Percentiles rank a stretch among this genome's conserved stretches.
These are phyloP conservation scores for Borealophlyctis nickersoniae DNA, from an alignment of 192 early-diverging fungal genomes.

Conservation along the genomic window DNA sequence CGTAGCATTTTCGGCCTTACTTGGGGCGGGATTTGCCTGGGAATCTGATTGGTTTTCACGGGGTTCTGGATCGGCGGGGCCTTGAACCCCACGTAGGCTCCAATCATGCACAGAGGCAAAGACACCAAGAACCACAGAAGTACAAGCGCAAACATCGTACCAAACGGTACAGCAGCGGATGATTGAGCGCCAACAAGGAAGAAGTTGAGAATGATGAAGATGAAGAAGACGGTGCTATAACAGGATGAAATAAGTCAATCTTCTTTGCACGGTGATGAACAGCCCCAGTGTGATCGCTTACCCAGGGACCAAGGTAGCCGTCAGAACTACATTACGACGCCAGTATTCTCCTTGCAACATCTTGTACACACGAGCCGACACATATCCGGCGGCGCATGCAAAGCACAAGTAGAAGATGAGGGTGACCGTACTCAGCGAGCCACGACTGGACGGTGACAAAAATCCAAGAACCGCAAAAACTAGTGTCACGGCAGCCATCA, in stretches of 20 bases:
- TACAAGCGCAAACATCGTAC: constrained; percentile 76
- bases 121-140: constrained; percentile 78
- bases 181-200: constrained; percentile 82
- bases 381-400: constrained; percentile 78
- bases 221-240: constrained; percentile 47
- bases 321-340: constrained; percentile 78
- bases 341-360: constrained; percentile 88
- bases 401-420: constrained; percentile 90
- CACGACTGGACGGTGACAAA: constrained; percentile 79
- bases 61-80: constrained; percentile 72
- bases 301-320: constrained; percentile 79
- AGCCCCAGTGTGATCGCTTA: constrained; percentile 55
- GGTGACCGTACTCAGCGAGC: constrained; percentile 83
- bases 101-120: constrained; percentile 74
- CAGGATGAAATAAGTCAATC: neutral
- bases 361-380: constrained; percentile 86
- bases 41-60: constrained; percentile 89
- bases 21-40: constrained; percentile 80
- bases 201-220: constrained; percentile 73
- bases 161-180: constrained; percentile 87
- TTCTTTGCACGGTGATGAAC: neutral
- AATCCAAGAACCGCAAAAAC: constrained; percentile 94
- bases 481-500: constrained; percentile 50
- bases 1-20: constrained; percentile 19
- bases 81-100: constrained; percentile 84